A percentile compares a stretch with the other conserved stretches of the same genome.
phyloP scores from a whole-genome alignment of 768 basidiomycete species.

The Suillus lakei region DNA sequence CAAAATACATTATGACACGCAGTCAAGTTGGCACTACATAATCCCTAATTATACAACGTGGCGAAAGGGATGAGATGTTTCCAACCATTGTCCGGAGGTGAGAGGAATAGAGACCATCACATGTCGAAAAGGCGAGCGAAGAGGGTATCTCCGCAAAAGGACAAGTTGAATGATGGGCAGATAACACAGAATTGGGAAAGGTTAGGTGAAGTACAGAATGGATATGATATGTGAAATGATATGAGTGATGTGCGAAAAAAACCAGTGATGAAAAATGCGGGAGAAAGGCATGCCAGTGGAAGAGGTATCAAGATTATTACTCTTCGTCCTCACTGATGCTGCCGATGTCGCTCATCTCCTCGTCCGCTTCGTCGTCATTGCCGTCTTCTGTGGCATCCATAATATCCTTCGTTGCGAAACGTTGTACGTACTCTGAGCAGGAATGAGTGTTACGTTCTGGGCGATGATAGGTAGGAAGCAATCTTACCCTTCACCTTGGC shows the following conservation, averaged over 20 bases:
- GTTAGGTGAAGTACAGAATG: conserved; percentile 12
- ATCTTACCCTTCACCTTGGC: conserved; percentile 85
- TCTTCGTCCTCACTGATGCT: conserved; percentile 75
- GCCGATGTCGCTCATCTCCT: conserved; percentile 87
- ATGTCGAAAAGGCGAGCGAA: conserved; percentile 14
- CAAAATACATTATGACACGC: conserved; percentile 14
- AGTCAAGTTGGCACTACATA: conserved; percentile 22
- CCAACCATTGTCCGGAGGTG: conserved; percentile 23
- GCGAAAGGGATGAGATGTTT: conserved; percentile 23
- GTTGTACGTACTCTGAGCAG: conserved; percentile 88
- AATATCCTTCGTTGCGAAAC: conserved; percentile 90
- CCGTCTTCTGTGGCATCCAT: conserved; percentile 72
- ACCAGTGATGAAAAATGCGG: conserved; percentile 2
- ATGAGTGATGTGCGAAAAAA: background rate
- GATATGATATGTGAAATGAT: conserved; percentile 16
- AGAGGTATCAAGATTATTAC: conserved; percentile 37
- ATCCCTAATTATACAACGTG: conserved; percentile 37
- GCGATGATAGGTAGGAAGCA: background rate
- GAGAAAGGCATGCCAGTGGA: conserved; percentile 8
- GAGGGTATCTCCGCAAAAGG: conserved; percentile 32
- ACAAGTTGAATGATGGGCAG: conserved; percentile 20
- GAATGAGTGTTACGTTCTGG: conserved; percentile 11
- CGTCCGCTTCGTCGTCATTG: conserved; percentile 74
- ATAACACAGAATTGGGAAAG: conserved; percentile 17
- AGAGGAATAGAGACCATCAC: conserved; percentile 6